A percentile compares a stretch with the other conserved stretches of the same genome.
phyloP scores from a whole-genome alignment of 805 yeast species.

The Soucietia sequanensis region DNA sequence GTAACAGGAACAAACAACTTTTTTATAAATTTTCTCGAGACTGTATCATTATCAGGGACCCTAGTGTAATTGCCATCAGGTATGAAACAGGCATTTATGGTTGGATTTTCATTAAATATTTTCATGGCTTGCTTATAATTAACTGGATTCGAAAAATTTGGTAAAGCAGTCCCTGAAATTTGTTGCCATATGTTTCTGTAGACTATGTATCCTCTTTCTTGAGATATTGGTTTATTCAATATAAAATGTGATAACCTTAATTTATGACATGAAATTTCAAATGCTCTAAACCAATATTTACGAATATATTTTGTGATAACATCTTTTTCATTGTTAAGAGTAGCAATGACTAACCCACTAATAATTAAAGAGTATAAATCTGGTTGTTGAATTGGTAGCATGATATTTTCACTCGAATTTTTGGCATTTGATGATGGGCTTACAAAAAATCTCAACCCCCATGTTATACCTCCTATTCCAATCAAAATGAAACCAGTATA shows the following conservation, averaged over 20 bases:
- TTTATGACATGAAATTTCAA: constrained; percentile 51
- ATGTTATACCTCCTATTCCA: constrained; percentile 71
- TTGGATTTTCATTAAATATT: constrained; percentile 42
- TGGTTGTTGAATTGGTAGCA: constrained; percentile 27
- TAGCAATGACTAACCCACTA: constrained; percentile 2
- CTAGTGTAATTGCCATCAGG: constrained; percentile 82
- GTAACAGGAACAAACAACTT: constrained; percentile 81
- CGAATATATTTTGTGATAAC: constrained; percentile 34
- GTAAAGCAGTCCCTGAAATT: constrained; percentile 38
- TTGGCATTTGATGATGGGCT: constrained; percentile 10
- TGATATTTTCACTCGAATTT: constrained; percentile 10
- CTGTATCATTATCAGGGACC: constrained; percentile 82
- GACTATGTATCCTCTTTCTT: constrained; percentile 67
- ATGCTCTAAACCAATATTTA: constrained; percentile 61
- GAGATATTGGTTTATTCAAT: constrained; percentile 56
- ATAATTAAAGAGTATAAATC: constrained; percentile 5
- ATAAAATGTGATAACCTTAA: constrained; percentile 83
- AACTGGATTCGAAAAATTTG: constrained; percentile 61
- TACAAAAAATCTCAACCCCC: constrained; percentile 37
- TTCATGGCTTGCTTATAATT: constrained; percentile 43
- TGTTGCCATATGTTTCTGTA: constrained; percentile 52
- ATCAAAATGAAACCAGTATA: constrained; percentile 69
- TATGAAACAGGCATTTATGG: constrained; percentile 56
- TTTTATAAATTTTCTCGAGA: constrained; percentile 61
- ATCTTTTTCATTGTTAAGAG: constrained; percentile 1